A percentile compares a stretch with the other conserved stretches of the same genome.
Conservation (phyloP, 129 eudicot species). For the Saposhnikovia divaricata region DNA sequence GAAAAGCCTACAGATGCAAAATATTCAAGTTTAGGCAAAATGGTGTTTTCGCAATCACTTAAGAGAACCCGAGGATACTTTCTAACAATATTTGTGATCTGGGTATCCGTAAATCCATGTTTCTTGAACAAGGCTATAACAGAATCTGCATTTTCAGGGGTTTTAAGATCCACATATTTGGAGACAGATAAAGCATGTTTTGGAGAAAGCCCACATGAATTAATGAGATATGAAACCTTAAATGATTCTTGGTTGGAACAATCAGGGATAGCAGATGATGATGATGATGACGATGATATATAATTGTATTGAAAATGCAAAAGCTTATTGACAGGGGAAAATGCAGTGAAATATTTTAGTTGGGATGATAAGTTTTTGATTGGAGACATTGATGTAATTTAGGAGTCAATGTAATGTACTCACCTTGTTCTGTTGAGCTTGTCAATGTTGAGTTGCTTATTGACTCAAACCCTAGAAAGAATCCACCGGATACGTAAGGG, state of each 20-base stretch:
- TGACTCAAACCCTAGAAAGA: too few species aligned
- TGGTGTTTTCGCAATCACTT: neutral
- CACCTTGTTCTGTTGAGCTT: too few species aligned
- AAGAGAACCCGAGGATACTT: neutral
- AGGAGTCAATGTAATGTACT: too few species aligned
- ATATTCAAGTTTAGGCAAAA: neutral
- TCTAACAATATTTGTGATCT: neutral
- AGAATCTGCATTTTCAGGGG: neutral
- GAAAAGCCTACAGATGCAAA: neutral
- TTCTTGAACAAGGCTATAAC: neutral
- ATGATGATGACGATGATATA: too few species aligned
- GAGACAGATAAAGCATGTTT: neutral
- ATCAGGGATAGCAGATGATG: neutral
- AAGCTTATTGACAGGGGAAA: neutral
- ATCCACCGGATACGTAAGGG: too few species aligned
- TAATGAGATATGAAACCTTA: neutral
- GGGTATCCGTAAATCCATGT: neutral
- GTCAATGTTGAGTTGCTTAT: too few species aligned
- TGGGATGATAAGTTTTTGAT: neutral
- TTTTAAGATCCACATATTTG: neutral
- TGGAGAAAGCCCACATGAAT: slow-evolving; percentile 8
- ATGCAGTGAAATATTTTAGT: neutral
- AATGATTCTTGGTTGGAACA: neutral
- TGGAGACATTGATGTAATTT: neutral
- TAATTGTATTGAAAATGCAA: too few species aligned